Evolutionary conservation across 441 rosid species (phyloP).

Genomic region (Hypseocharis bilobata): DNA sequence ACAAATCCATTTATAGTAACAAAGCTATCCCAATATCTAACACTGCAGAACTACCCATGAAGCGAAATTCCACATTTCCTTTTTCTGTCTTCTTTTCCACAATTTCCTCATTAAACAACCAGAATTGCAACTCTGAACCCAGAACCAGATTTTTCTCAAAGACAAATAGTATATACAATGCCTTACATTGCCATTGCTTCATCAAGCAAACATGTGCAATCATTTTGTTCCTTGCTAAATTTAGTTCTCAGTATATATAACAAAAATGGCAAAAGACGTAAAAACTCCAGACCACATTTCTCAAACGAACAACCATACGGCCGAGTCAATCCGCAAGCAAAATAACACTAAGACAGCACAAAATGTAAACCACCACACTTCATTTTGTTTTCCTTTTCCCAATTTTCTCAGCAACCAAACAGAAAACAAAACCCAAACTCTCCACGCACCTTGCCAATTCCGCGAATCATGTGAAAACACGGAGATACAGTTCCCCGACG

Average conservation of each 20-base stretch:
- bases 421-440: slow-evolving; percentile 7
- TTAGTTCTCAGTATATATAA: not conserved
- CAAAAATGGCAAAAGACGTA: not conserved
- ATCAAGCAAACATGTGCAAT: not conserved
- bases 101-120: not conserved
- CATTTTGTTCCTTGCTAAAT: slow-evolving; percentile 1
- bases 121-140: not conserved
- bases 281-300: too few relatives aligned
- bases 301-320: not conserved
- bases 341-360: not conserved
- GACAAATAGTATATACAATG: not conserved
- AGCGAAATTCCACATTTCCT: not conserved
- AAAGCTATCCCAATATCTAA: not conserved
- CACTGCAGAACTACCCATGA: not conserved
- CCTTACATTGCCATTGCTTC: not conserved
- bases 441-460: slow-evolving; percentile 31
- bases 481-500: slow-evolving; percentile 47
- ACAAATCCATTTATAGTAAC: not conserved
- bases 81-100: not conserved
- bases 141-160: not conserved
- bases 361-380: not conserved
- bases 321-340: not conserved
- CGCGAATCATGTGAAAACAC: slow-evolving; percentile 41
- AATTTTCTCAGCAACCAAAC: slow-evolving; percentile 17
- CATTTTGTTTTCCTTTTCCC: not conserved